Percentiles rank a stretch among this genome's conserved stretches.
Conservation (phyloP, 1,284 basidiomycete species). For the Ustilago vetiveriae region DNA sequence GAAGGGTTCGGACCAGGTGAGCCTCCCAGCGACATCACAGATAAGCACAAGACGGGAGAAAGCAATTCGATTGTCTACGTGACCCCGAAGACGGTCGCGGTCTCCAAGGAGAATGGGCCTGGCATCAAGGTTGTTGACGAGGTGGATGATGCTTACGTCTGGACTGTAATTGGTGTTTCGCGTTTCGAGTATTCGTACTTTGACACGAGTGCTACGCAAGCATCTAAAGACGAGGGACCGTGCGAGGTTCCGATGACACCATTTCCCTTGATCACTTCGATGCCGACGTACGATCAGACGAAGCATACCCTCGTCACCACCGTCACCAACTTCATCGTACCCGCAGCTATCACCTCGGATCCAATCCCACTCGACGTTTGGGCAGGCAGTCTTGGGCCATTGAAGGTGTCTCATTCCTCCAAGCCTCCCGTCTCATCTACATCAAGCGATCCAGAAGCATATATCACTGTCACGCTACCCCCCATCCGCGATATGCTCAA, state of each 20-base stretch:
- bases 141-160: constrained; percentile 92
- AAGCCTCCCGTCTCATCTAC: constrained; percentile 12
- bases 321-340: constrained; percentile 68
- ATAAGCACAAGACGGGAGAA: constrained; percentile 74
- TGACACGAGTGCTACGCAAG: constrained; percentile 82
- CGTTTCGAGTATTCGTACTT: constrained; percentile 95
- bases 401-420: constrained; percentile 21
- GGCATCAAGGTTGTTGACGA: constrained; percentile 77
- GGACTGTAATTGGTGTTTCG: constrained; percentile 93
- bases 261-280: constrained; percentile 83
- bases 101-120: constrained; percentile 76
- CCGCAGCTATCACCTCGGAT: constrained; percentile 69
- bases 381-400: constrained; percentile 85
- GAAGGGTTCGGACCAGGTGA: constrained; percentile 78
- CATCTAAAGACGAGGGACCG: constrained; percentile 76
- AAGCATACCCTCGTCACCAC: constrained; percentile 82
- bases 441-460: constrained; percentile 29
- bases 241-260: constrained; percentile 73
- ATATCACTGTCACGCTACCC: constrained; percentile 51
- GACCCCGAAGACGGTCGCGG: constrained; percentile 77
- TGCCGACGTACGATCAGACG: constrained; percentile 78
- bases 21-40: constrained; percentile 19
- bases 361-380: constrained; percentile 80
- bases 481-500: constrained; percentile 39
- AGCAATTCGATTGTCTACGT: constrained; percentile 79